Base-by-base conservation (phyloP, 2,329 filamentous ascomycete species). In the Curvularia eragrostidis region DNA sequence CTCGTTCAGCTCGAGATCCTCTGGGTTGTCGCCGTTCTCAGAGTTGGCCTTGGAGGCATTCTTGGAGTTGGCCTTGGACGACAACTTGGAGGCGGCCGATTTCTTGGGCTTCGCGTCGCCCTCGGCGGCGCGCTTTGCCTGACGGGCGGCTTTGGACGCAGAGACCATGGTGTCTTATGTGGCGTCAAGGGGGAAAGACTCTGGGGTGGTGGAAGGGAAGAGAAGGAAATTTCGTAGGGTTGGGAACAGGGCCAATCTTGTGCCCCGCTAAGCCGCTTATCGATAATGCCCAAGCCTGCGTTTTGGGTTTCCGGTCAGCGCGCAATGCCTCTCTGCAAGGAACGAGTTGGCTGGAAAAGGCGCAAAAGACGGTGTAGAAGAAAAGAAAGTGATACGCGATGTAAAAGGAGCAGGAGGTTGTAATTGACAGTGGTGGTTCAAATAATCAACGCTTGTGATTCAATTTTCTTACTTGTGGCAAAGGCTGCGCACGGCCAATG, bases 101-200 rank as follows among this genome's bases (percentile, higher is more conserved):
- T 94, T 85, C 78, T 84, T 93, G 82, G 91, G 89, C 75, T 85
- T 86, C 78, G 89, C 91, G 48, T 91, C 84, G 61, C 52, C 53
- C 19, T 62, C 61, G 57, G 84, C 84, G 72, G 79, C 85, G 75
- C 84, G 84, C 82, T 89, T 89, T 67, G 87, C 87, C 78, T 88
- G 76, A 75, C 87, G 86, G 74, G 87, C 87, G 69, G 86, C 87
- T 79, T 89, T 89, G 60, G 86, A 89, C 74, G 87, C 85, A 72
- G 87, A 89, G 67, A 89, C 86, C 87, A 89, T 89, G 67, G 62
- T 81, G 71, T 54, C 48, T 39, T 62, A 43, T 51, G 56, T 61
- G 43, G 58, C 56, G 61, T 55, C 54, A 49, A 49, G 52, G 49
- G 41, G 54, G 49, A 53, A 55, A 55, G 60, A 63, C 54, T 58